Evolutionary conservation across 345 rosid genomes (phyloP).

Genomic region (Eucalyptus marginata): DNA sequence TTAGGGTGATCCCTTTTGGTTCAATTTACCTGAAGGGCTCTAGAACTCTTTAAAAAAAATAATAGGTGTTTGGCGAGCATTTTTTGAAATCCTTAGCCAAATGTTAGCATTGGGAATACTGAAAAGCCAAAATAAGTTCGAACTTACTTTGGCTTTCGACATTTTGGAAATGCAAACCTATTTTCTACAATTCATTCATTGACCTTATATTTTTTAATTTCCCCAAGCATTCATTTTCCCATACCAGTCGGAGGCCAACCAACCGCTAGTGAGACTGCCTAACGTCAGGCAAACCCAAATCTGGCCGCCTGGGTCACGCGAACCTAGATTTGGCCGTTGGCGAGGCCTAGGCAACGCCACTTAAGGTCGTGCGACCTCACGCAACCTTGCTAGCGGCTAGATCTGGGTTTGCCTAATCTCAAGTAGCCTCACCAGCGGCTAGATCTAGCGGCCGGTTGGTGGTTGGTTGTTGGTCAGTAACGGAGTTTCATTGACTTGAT

Average conservation of each 20-base stretch:
- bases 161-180: too few species aligned
- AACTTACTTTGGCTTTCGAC: accelerated
- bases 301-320: accelerated
- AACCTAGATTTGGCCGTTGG: accelerated
- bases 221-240: accelerated
- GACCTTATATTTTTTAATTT: too few species aligned
- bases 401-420: too few species aligned
- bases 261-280: accelerated
- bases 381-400: accelerated
- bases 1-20: too few species aligned
- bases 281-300: accelerated
- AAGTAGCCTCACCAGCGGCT: accelerated
- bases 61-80: too few species aligned
- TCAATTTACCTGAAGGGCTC: too few species aligned
- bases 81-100: too few species aligned
- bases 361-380: accelerated
- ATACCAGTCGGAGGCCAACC: accelerated
- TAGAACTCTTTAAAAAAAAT: accelerated
- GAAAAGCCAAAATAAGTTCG: accelerated
- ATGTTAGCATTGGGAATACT: accelerated
- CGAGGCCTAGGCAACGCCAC: accelerated
- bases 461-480: accelerated
- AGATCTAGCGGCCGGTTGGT: accelerated
- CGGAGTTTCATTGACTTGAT: accelerated
- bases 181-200: too few species aligned